These are phyloP conservation scores for Byssoonygena ceratinophila DNA, from an alignment of 2,329 filamentous ascomycete species.

Conservation along the genomic window DNA sequence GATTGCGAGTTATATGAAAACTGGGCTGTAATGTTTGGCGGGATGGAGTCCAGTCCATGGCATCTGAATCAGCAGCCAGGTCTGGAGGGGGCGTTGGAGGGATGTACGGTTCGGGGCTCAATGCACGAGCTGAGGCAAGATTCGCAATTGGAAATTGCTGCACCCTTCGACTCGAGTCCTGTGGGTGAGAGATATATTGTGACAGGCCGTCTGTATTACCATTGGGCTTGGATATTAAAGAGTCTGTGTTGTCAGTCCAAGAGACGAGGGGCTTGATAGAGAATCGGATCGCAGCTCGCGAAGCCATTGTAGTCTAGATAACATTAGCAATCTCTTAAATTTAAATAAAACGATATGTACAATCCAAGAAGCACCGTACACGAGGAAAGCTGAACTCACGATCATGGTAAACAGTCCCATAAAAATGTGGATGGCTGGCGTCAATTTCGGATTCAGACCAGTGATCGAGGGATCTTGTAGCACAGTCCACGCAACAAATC, in stretches of 20 bases:
- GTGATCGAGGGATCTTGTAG: constrained; percentile 32
- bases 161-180: constrained; percentile 15
- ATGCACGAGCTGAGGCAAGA: constrained; percentile 25
- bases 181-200: constrained; percentile 15
- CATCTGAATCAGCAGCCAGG: constrained; percentile 26
- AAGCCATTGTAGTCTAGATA: constrained; percentile 29
- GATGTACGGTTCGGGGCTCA: constrained; percentile 21
- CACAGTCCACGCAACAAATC: constrained; percentile 37
- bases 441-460: constrained; percentile 23
- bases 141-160: constrained; percentile 34
- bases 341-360: no score
- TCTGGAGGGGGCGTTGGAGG: constrained; percentile 33
- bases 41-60: constrained; percentile 45
- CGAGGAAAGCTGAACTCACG: constrained; percentile 21
- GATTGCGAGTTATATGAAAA: constrained; percentile 24
- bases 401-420: constrained; percentile 34
- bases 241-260: constrained; percentile 31
- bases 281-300: constrained; percentile 31
- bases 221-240: constrained; percentile 22
- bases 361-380: neutral
- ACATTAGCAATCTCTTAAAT: constrained; percentile 22
- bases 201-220: constrained; percentile 17
- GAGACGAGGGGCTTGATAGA: constrained; percentile 34
- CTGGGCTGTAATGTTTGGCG: constrained; percentile 28
- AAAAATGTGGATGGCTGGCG: constrained; percentile 31